Evolutionary conservation across 75 land plant genomes (phyloP).

Genomic region (Pinus taeda): DNA sequence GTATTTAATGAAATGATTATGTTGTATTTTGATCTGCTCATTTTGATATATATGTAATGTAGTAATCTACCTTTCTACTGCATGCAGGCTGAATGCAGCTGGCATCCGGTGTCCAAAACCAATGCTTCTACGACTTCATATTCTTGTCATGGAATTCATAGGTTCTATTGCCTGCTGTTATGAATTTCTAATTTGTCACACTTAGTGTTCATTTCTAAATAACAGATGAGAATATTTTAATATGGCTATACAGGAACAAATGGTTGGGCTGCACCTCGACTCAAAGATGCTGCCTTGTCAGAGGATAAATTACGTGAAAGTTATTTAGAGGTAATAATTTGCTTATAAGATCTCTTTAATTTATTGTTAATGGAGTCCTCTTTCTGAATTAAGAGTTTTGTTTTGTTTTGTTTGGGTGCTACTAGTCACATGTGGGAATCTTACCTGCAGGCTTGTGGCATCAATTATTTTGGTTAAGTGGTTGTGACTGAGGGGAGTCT

Average conservation of each 20-base stretch:
- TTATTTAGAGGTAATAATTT: conserved; percentile 69
- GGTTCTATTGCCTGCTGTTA: conserved; percentile 29
- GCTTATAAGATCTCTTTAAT: background rate
- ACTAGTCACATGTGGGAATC: too few species aligned
- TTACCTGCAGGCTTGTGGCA: too few species aligned
- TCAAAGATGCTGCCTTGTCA: conserved; percentile 90
- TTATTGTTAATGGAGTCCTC: conserved; percentile 1
- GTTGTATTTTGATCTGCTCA: background rate
- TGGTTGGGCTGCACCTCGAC: conserved; percentile 98
- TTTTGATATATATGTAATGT: background rate
- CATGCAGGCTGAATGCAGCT: conserved; percentile 72
- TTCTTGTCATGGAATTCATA: conserved; percentile 94
- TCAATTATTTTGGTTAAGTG: too few species aligned
- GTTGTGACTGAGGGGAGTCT: too few species aligned
- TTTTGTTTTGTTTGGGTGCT: background rate
- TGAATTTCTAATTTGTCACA: background rate
- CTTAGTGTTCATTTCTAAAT: background rate
- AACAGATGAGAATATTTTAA: background rate
- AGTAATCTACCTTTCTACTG: background rate
- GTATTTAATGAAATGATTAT: background rate
- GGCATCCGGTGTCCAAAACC: conserved; percentile 90
- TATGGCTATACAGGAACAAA: conserved; percentile 49
- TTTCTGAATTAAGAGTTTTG: background rate
- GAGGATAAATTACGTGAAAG: conserved; percentile 78
- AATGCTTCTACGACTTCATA: conserved; percentile 82